Conservation (phyloP, 108 stramenopile genomes). For the Aurantiochytrium sp. region DNA sequence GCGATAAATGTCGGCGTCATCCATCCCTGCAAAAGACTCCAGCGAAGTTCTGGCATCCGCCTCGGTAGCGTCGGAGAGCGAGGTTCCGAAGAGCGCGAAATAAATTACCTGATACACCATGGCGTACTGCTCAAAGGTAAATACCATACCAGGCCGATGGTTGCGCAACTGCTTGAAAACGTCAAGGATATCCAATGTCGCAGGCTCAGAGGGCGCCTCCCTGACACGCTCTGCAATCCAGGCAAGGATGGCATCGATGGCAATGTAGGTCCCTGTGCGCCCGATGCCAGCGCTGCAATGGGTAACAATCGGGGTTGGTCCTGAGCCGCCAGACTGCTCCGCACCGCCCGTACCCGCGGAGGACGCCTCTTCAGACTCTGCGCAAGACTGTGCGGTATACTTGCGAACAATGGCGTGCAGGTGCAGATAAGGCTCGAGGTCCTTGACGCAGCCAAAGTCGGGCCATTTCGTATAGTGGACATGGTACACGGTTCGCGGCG, state of each 20-base stretch:
- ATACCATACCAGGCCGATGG: background rate
- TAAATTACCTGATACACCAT: constrained; percentile 4
- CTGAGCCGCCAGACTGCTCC: background rate
- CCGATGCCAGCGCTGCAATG: constrained; percentile 13
- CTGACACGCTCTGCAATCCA: background rate
- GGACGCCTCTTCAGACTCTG: background rate
- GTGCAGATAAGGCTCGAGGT: background rate
- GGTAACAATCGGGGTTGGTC: background rate
- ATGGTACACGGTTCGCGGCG: background rate
- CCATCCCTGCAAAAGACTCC: background rate
- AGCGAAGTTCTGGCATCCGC: background rate
- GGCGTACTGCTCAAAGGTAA: constrained; percentile 11
- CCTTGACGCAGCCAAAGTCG: background rate
- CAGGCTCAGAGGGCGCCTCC: background rate
- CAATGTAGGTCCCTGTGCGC: constrained; percentile 12
- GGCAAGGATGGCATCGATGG: background rate
- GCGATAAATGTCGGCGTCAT: background rate
- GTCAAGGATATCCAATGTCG: background rate
- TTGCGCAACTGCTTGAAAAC: background rate
- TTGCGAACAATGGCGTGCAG: background rate
- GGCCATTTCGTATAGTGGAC: background rate
- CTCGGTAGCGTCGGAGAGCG: background rate
- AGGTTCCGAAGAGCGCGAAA: background rate
- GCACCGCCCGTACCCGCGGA: too few species aligned
- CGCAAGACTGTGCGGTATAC: background rate